Percentiles rank a stretch among this genome's conserved stretches.
Evolutionary conservation across 1,139 yeast genomes (phyloP).

Genomic region (Zhuliangozyma parablackwelliae): DNA sequence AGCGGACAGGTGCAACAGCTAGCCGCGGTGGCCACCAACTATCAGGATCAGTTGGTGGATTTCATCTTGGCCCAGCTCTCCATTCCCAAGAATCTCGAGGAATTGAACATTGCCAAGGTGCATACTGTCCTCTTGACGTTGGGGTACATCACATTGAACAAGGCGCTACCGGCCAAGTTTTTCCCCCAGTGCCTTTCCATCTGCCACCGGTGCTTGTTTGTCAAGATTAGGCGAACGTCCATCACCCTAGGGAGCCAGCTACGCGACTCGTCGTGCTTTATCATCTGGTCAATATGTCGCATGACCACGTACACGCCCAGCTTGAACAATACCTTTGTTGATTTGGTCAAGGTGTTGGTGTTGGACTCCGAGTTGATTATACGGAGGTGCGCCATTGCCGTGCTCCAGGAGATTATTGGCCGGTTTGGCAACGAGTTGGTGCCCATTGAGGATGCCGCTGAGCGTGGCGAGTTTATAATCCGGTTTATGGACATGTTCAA

Average conservation of each 20-base stretch:
- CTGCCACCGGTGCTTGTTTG: slow-evolving; percentile 44
- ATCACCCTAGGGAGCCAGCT: slow-evolving; percentile 61
- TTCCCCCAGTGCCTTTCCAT: slow-evolving; percentile 25
- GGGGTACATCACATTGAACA: slow-evolving; percentile 31
- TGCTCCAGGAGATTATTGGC: slow-evolving; percentile 81
- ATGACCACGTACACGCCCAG: slow-evolving; percentile 11
- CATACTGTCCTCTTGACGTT: slow-evolving; percentile 34
- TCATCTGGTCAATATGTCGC: slow-evolving; percentile 42
- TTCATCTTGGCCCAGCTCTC: slow-evolving; percentile 25
- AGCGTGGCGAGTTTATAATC: slow-evolving; percentile 38
- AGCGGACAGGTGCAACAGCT: slow-evolving; percentile 20
- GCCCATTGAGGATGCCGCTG: slow-evolving; percentile 11
- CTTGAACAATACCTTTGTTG: slow-evolving; percentile 17
- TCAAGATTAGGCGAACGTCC: slow-evolving; percentile 50
- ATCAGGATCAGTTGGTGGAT: slow-evolving; percentile 27
- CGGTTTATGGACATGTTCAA: slow-evolving; percentile 52
- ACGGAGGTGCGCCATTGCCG: slow-evolving; percentile 81
- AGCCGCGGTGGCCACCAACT: slow-evolving; percentile 24
- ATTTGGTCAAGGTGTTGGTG: slow-evolving; percentile 50
- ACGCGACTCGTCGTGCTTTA: slow-evolving; percentile 81
- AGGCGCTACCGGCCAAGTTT: slow-evolving; percentile 21
- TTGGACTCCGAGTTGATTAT: slow-evolving; percentile 73
- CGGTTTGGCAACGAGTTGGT: slow-evolving; percentile 47
- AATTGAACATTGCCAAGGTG: slow-evolving; percentile 20
- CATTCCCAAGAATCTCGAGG: slow-evolving; percentile 7